These are phyloP conservation scores for Sicyos edulis DNA, from an alignment of 306 rosid species.

Conservation along the genomic window DNA sequence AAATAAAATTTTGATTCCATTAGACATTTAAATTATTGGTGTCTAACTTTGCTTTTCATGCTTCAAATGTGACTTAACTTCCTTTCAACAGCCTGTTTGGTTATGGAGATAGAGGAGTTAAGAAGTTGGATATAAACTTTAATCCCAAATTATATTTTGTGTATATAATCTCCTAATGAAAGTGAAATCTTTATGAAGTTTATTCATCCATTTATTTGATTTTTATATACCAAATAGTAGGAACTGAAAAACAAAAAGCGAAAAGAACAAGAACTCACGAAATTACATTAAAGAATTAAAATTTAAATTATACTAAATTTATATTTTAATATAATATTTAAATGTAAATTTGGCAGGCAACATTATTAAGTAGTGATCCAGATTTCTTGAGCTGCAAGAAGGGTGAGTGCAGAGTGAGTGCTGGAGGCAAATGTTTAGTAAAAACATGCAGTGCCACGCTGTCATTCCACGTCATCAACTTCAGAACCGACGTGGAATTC, in stretches of 20 bases:
- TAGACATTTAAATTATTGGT: no score
- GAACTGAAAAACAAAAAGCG: no score
- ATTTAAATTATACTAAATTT: no score
- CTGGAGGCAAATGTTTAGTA: conserved; percentile 28
- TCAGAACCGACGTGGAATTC: conserved; percentile 72
- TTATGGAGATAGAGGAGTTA: background rate
- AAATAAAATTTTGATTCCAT: no score
- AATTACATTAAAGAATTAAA: no score
- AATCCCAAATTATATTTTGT: no score
- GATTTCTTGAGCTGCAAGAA: conserved; percentile 58
- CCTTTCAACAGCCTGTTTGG: background rate
- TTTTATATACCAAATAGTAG: no score
- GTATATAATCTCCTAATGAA: no score
- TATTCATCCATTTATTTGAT: no score
- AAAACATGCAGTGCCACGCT: conserved; percentile 55
- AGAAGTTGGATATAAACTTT: background rate
- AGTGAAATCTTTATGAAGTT: no score
- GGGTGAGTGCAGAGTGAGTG: conserved; percentile 35
- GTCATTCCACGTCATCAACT: conserved; percentile 72
- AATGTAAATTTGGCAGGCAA: conserved; percentile 37
- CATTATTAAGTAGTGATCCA: conserved; percentile 48
- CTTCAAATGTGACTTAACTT: background rate
- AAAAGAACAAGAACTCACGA: no score
- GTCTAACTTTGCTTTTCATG: background rate
- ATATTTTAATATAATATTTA: no score